Base-by-base conservation (phyloP, 192 early-diverging fungal species). In the Allomyces macrogynus region DNA sequence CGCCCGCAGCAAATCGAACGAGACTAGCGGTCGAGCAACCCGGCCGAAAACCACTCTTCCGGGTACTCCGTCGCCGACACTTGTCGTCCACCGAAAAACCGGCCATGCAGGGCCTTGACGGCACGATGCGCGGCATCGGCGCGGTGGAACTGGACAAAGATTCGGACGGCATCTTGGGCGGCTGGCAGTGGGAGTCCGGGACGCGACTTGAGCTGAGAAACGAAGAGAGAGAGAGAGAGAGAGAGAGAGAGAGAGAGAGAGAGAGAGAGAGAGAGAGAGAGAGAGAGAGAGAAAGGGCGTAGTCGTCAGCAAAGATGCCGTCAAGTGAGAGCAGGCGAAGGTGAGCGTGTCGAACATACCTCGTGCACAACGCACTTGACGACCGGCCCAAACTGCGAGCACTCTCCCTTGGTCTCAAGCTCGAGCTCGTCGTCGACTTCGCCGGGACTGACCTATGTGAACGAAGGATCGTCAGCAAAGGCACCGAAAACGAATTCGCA, bases 381-480 rank as follows among this genome's bases (percentile, higher is more conserved):
- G 1, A 90, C 88, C n/a, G 71, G 66, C 1, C 89, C 89, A 67
- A 81, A 91, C 64, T 86, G 83, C n/a, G 73, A 72, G 69, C 89
- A 91, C 67, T 91, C 89, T 14, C 78, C 80, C 5, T 86, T 82
- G 18, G 87, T 89, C 70, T 91, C 89, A 49, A 82, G 72, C 67
- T 88, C 75, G 61, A 91, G 67, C 27, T 72, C 72, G 63, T 84
- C 84, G 62, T 91, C 89, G 1, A 89, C 89, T 70, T 89, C 83
- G 5, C 84, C 86, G 22, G 82, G 81, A 8, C 84, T 83, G 14
- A 89, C 72, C 71, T 72, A 26, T 22, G 54, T 64, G 7, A 40
- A 40, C 32, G 32, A 40, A 40, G 0, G 32, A 40, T 40, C 5
- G 32, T 40, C 32, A 40, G 32, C 32, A 8, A 40, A 40, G 8